These are phyloP conservation scores for Periconia sp. DNA, from an alignment of 2,329 filamentous ascomycete species.

Conservation along the genomic window DNA sequence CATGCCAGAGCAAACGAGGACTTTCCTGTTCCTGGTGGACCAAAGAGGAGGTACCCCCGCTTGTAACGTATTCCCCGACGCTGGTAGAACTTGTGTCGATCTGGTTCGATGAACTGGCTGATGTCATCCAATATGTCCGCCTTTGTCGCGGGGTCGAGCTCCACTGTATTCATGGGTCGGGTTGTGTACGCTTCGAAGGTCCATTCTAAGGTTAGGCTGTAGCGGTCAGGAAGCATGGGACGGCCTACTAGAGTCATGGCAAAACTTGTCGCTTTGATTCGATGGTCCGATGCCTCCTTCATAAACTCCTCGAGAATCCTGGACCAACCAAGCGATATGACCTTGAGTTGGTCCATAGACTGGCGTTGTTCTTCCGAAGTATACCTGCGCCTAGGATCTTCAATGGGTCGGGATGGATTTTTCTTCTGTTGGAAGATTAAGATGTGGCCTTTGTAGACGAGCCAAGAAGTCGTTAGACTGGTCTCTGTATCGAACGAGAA, in stretches of 20 bases:
- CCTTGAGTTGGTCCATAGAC: no score
- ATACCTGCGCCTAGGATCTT: no score
- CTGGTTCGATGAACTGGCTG: not conserved
- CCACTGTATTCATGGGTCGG: constrained; percentile 5
- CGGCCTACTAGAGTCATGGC: not conserved
- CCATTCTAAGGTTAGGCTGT: not conserved
- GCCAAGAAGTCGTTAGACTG: no score
- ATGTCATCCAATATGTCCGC: constrained; percentile 4
- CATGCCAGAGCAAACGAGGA: constrained; percentile 90
- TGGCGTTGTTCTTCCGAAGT: no score
- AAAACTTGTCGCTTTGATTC: not conserved
- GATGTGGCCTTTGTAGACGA: no score
- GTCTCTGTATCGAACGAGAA: no score
- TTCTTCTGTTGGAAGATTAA: no score
- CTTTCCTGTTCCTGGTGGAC: constrained; percentile 84
- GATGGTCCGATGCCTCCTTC: not conserved
- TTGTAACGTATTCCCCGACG: constrained; percentile 87
- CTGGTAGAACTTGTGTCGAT: constrained; percentile 70
- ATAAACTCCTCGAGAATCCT: not conserved
- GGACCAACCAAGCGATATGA: no score
- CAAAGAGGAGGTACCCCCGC: constrained; percentile 81
- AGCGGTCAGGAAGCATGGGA: not conserved
- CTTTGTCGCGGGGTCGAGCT: constrained; percentile 3
- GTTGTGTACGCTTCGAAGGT: not conserved
- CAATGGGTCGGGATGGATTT: no score